phyloP scores from a whole-genome alignment of 345 rosid genomes.

The Citrus inodora region DNA sequence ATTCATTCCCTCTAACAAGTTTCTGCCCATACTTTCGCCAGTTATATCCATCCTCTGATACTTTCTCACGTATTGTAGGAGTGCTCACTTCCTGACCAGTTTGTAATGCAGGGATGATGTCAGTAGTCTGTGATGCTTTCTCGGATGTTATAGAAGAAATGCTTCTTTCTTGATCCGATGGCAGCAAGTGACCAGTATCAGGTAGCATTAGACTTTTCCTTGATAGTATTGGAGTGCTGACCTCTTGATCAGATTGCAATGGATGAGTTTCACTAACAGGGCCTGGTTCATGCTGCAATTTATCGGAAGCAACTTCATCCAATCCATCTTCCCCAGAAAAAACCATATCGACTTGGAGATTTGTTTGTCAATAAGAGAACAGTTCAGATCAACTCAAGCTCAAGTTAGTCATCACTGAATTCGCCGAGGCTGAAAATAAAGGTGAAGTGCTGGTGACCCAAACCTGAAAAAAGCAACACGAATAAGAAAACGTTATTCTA shows the following conservation, averaged over 20 bases:
- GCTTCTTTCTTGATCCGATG: constrained; percentile 37
- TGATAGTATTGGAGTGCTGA: constrained; percentile 17
- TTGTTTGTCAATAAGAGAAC: constrained; percentile 21
- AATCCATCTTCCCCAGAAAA: constrained; percentile 35
- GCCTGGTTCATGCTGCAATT: constrained; percentile 28
- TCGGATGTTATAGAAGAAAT: constrained; percentile 24
- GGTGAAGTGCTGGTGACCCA: neutral
- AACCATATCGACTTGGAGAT: constrained; percentile 33
- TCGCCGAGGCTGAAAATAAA: neutral
- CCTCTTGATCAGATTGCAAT: constrained; percentile 30
- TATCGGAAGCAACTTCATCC: constrained; percentile 31
- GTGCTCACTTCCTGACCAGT: constrained; percentile 53
- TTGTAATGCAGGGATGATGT: constrained; percentile 26
- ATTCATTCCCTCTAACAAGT: constrained; percentile 86
- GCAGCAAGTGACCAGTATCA: constrained; percentile 15
- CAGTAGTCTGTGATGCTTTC: constrained; percentile 33
- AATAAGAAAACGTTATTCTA: neutral
- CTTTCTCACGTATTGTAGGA: constrained; percentile 65
- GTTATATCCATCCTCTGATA: constrained; percentile 74
- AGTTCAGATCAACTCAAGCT: constrained; percentile 14
- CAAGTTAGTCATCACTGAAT: constrained; percentile 2
- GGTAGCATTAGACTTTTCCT: constrained; percentile 28
- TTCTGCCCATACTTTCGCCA: constrained; percentile 98
- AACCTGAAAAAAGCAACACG: neutral
- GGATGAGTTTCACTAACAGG: constrained; percentile 22